Conservation (phyloP, 2,329 filamentous ascomycete species). For the Pyrenophora seminiperda region DNA sequence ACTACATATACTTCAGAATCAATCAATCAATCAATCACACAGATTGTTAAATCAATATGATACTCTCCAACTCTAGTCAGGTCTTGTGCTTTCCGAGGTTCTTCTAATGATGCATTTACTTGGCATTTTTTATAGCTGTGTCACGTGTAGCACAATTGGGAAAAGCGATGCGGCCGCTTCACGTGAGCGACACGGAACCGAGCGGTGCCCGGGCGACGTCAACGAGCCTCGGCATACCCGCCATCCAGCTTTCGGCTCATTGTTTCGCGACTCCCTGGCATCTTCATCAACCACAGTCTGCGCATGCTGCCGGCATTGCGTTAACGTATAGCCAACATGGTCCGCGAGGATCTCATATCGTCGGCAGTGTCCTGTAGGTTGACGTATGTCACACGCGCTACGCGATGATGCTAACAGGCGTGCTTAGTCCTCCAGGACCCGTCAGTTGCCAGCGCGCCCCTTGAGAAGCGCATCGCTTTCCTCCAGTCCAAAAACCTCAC, state of each 20-base stretch:
- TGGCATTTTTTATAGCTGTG: too few relatives aligned
- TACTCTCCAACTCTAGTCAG: too few relatives aligned
- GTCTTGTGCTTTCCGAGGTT: too few relatives aligned
- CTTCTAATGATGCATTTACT: too few relatives aligned
- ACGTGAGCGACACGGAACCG: constrained; percentile 18
- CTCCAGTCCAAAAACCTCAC: constrained; percentile 96
- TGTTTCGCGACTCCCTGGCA: constrained; percentile 20
- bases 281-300: constrained; percentile 9
- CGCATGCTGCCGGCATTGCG: constrained; percentile 25
- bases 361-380: constrained; percentile 69
- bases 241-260: constrained; percentile 20
- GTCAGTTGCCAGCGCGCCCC: constrained; percentile 83
- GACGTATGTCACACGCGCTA: not conserved
- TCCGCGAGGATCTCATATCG: constrained; percentile 89
- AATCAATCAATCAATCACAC: too few relatives aligned
- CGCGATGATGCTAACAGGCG: constrained; percentile 22
- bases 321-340: constrained; percentile 64
- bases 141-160: constrained; percentile 8
- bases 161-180: constrained; percentile 7
- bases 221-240: constrained; percentile 24
- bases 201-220: constrained; percentile 14
- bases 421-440: constrained; percentile 86
- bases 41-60: too few relatives aligned
- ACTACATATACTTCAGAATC: not conserved
- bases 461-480: constrained; percentile 92